Base-by-base conservation (phyloP, 257 asterid genomes). In the Lavandula angustifolia region DNA sequence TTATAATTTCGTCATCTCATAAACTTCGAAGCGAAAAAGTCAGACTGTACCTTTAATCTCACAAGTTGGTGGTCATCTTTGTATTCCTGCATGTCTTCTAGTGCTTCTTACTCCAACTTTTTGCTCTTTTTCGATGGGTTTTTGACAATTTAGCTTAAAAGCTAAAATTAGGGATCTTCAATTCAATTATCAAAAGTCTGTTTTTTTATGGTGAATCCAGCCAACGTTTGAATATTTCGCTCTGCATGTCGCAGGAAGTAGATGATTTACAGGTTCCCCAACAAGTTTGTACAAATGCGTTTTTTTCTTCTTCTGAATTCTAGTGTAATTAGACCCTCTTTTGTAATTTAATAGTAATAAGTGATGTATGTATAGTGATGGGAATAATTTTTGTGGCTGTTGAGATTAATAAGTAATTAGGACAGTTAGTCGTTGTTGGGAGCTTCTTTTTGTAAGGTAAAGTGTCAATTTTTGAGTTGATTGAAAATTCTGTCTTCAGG, bases 181-280 rank as follows among this genome's bases (percentile, higher is more conserved):
- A 67, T 75, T 75, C 72, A 73, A 63, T 70, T 61, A 37, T 11
- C 12, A 3, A 34, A 57, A 63, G 46, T 59, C 18, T 53, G 57
- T 31, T 38, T 69, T 60, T 63, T 57, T 6, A 29, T 50, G 43
- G 50, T 13, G 2, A 50, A 60, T 64, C 38, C 13, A 31, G 49
- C 64, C 61, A 34, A 66, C 44, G 31, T n/a, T 54, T 56, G 51
- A 51, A 50, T 50, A 9, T 27, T 9, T 22, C 31, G 14, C 5
- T 69, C 48, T 70, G 73, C 64, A 62, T 80, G 77, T 69, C 59
- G 70, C 84, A 81, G 95, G 85, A 66, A 57, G 64, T 41, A 22
- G 63, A 48, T 33, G 61, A 41, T 42, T 51, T 35, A 40, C 27
- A 3, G 76, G 44, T 56, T 29, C 61, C n/a, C 54, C 46, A 56